Percentiles rank a stretch among this genome's conserved stretches.
Conservation (phyloP, 495 filamentous ascomycete species). For the Hyaloscypha variabilis region DNA sequence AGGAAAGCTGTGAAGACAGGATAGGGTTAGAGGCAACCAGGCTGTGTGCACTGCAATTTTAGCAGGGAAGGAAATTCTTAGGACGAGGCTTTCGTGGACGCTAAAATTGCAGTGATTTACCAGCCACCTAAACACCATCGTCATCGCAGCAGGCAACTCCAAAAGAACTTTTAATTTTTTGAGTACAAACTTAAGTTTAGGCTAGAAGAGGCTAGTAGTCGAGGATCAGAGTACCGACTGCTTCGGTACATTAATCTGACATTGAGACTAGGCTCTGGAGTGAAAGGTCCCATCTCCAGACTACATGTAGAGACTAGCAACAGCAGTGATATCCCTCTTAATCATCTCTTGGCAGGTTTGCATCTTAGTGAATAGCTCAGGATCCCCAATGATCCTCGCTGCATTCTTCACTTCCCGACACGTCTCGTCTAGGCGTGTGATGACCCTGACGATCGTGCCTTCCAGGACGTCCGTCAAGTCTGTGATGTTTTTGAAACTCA, state of each 20-base stretch:
- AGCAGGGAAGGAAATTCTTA: too few relatives aligned
- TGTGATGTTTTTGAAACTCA: slow-evolving; percentile 98
- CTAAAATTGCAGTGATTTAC: too few relatives aligned
- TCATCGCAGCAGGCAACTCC: too few relatives aligned
- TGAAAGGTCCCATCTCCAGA: not conserved
- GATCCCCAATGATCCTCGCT: slow-evolving; percentile 94
- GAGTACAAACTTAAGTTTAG: too few relatives aligned
- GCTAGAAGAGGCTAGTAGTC: too few relatives aligned
- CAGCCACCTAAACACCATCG: too few relatives aligned
- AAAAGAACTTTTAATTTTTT: too few relatives aligned
- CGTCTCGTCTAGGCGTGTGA: slow-evolving; percentile 91
- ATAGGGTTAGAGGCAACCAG: too few relatives aligned
- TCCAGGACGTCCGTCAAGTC: slow-evolving; percentile 96
- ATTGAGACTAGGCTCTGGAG: not conserved
- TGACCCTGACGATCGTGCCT: slow-evolving; percentile 92
- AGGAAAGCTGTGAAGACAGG: too few relatives aligned
- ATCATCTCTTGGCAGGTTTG: slow-evolving; percentile 94
- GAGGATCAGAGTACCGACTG: not conserved
- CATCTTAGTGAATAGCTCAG: slow-evolving; percentile 93
- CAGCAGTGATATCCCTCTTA: slow-evolving; percentile 91
- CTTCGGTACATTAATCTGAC: not conserved
- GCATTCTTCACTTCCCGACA: slow-evolving; percentile 98
- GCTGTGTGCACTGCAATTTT: too few relatives aligned
- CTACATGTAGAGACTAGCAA: slow-evolving; percentile 82
- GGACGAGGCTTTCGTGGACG: too few relatives aligned